Percentiles rank a stretch among this genome's conserved stretches.
phyloP scores from a whole-genome alignment of 2,329 filamentous ascomycete genomes.

The Paramyrothecium sp. region DNA sequence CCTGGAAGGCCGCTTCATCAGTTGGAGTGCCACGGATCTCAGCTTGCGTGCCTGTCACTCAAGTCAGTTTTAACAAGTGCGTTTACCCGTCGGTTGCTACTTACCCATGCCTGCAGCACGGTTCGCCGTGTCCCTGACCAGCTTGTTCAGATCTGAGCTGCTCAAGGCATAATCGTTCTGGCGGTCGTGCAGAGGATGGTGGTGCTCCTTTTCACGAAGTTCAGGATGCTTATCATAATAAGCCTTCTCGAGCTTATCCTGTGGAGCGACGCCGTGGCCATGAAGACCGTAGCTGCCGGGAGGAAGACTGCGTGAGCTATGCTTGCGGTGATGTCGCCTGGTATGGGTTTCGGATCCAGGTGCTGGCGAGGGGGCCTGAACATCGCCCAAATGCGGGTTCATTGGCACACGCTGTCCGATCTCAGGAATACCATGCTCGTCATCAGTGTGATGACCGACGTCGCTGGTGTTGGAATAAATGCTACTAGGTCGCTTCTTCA shows the following conservation, averaged over 20 bases:
- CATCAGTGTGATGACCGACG: constrained; percentile 53
- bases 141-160: constrained; percentile 84
- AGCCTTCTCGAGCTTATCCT: constrained; percentile 83
- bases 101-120: constrained; percentile 52
- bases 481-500: constrained; percentile 66
- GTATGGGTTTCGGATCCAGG: constrained; percentile 45
- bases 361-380: constrained; percentile 87
- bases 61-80: neutral
- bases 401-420: constrained; percentile 93
- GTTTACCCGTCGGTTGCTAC: constrained; percentile 9
- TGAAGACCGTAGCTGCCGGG: constrained; percentile 92
- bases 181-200: constrained; percentile 52
- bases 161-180: constrained; percentile 78
- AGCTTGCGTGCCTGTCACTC: constrained; percentile 57
- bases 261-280: constrained; percentile 74
- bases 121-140: constrained; percentile 71
- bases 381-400: constrained; percentile 88
- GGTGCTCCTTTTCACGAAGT: constrained; percentile 70
- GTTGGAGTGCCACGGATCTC: constrained; percentile 73
- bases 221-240: constrained; percentile 95
- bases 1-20: constrained; percentile 87
- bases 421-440: constrained; percentile 87
- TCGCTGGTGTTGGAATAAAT: constrained; percentile 51
- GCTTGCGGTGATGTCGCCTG: constrained; percentile 66
- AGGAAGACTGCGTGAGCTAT: constrained; percentile 69